Conservation (phyloP, 2,329 filamentous ascomycete genomes). For the Penicillium sp. region DNA sequence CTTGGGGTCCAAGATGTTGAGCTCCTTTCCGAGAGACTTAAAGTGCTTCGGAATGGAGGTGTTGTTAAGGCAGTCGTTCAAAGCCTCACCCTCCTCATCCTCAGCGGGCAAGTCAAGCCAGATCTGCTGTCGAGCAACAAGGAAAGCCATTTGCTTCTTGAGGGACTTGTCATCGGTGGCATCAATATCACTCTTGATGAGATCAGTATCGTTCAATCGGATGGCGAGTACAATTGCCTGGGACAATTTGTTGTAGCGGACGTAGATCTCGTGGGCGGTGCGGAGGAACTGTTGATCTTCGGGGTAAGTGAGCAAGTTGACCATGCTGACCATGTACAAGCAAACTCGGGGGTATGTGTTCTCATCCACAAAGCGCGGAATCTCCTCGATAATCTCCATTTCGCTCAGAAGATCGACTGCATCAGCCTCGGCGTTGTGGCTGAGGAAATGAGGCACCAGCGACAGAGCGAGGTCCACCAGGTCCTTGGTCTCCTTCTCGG, state of each 20-base stretch:
- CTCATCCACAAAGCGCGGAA: conserved; percentile 85
- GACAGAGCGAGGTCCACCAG: conserved; percentile 79
- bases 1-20: conserved; percentile 96
- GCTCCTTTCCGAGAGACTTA: conserved; percentile 88
- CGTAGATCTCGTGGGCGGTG: conserved; percentile 91
- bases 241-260: conserved; percentile 85
- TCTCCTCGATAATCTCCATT: conserved; percentile 91
- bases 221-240: conserved; percentile 95
- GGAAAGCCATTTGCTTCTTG: conserved; percentile 90
- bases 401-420: conserved; percentile 97
- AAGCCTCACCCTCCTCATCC: conserved; percentile 67
- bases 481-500: conserved; percentile 80
- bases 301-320: conserved; percentile 93
- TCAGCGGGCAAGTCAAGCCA: conserved; percentile 67
- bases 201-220: conserved; percentile 78
- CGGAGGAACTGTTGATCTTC: conserved; percentile 95
- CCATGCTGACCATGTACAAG: conserved; percentile 98
- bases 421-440: conserved; percentile 97
- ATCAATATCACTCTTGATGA: conserved; percentile 80
- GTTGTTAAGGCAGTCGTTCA: conserved; percentile 83
- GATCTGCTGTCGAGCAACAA: conserved; percentile 89
- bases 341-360: conserved; percentile 92
- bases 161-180: conserved; percentile 76
- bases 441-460: conserved; percentile 89
- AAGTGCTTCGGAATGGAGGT: conserved; percentile 86